phyloP scores from a whole-genome alignment of 768 basidiomycete species.

The Sporobolomyces pararoseus region DNA sequence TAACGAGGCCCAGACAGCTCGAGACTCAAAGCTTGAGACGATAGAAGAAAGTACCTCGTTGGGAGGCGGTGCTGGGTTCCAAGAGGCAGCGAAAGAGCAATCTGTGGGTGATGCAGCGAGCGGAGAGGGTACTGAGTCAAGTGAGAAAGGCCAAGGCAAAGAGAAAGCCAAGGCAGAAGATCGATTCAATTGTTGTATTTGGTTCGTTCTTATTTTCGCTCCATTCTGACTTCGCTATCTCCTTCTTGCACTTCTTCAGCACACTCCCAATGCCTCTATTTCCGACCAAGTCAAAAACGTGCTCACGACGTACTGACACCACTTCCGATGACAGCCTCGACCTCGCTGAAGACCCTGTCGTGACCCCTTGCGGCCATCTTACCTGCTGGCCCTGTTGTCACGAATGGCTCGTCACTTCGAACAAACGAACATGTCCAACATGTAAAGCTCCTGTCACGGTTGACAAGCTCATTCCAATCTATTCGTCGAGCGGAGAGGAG shows the following conservation, averaged over 20 bases:
- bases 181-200: conserved; percentile 13
- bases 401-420: conserved; percentile 34
- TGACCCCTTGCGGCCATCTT: conserved; percentile 26
- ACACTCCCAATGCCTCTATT: neutral
- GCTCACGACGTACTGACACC: neutral
- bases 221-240: too few species aligned
- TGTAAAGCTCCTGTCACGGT: conserved; percentile 16
- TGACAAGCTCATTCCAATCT: conserved; percentile 18
- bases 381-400: conserved; percentile 28
- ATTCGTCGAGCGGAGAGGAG: neutral
- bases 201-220: conserved; percentile 4
- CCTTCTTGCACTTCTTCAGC: neutral
- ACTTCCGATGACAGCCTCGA: conserved; percentile 7
- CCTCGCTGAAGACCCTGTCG: conserved; percentile 12
- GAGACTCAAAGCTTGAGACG: too few species aligned
- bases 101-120: too few species aligned
- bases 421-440: conserved; percentile 8
- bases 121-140: neutral
- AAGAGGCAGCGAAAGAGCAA: neutral
- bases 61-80: too few species aligned
- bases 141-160: neutral
- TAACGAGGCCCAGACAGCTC: too few species aligned
- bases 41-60: too few species aligned
- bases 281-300: neutral
- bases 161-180: conserved; percentile 2